Base-by-base conservation (phyloP, 139 green algal species). In the Tetradesmus lagerheimii region DNA sequence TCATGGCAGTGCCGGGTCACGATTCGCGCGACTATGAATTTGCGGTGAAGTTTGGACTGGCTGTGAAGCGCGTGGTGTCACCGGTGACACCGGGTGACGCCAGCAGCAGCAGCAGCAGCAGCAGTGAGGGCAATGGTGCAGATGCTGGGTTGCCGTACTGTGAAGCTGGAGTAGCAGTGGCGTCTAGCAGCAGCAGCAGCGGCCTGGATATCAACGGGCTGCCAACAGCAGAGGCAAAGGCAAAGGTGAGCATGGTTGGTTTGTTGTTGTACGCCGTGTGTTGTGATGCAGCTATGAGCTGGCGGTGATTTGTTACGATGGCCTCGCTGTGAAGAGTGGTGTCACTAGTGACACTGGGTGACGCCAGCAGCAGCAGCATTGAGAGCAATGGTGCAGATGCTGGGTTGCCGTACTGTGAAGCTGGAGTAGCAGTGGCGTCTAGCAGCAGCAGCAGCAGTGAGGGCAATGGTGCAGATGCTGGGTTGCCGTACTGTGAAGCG, bases 1-100 rank as follows among this genome's bases (percentile, higher is more conserved):
- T 99, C 90, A 99, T 99, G 98, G 98, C 97, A 9, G 98, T 99
- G 86, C 98, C 98, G 0, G 98, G 93, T 16, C 98, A 99, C 84
- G 98, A 99, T 93, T 79, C 85, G 16, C 92, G 97, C 2, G 98
- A 99, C 94, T 96, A 92, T 87, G 98, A 98, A 62, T 99, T 99
- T 90, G 98, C 98, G 0, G 27, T 91, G 25, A 80, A 89, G 20
- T 99, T 97, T 80, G 94, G 91, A 45, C 95, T 99, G 39, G 91
- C 91, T 0, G 91, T 99, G 27, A 94, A 91, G 31, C 91, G 93
- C 57, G 98, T 99, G 38, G 62, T 92, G n/a, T 80, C 43, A 53
- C 12, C 9, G 29, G 8, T 38, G 38, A 66, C 34, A 53, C 29
- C 43, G 76, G 64, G 78, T 25, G 11, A 29, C 66, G 38, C 23